Evolutionary conservation across 2,329 filamentous ascomycete genomes (phyloP).

Genomic region (Paracoccidioides brasiliensis): DNA sequence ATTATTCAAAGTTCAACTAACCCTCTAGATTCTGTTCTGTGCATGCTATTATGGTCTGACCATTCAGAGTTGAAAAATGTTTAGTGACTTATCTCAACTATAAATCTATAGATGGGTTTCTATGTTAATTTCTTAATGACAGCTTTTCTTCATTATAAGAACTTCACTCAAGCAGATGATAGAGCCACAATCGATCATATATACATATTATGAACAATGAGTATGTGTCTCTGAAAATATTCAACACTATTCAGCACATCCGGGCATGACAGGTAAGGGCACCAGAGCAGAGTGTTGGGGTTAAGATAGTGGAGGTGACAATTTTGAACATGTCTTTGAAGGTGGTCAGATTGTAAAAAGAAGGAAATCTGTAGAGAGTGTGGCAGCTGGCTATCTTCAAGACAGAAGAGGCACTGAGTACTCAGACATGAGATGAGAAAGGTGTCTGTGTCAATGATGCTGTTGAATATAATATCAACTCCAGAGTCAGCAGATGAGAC

Average conservation of each 20-base stretch:
- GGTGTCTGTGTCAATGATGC: constrained; percentile 1
- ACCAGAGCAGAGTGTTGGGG: background rate
- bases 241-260: background rate
- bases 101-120: background rate
- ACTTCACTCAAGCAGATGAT: background rate
- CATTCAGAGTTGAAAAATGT: background rate
- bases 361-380: background rate
- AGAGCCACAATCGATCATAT: too few relatives aligned
- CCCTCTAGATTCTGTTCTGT: background rate
- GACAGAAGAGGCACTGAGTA: background rate
- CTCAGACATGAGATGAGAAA: background rate
- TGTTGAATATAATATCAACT: background rate
- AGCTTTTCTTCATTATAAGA: too few relatives aligned
- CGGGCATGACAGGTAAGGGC: background rate
- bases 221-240: background rate
- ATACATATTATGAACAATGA: background rate
- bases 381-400: background rate
- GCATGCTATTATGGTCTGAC: background rate
- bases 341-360: constrained; percentile 1
- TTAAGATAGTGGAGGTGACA: constrained; percentile 2
- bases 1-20: background rate
- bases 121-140: background rate
- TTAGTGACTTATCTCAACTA: background rate
- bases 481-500: background rate
- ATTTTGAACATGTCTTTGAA: constrained; percentile 4